Evolutionary conservation across 2,329 filamentous ascomycete species (phyloP), one percentile per base, ranked within the genome.

Genomic region (Fusarium sambucinum): DNA sequence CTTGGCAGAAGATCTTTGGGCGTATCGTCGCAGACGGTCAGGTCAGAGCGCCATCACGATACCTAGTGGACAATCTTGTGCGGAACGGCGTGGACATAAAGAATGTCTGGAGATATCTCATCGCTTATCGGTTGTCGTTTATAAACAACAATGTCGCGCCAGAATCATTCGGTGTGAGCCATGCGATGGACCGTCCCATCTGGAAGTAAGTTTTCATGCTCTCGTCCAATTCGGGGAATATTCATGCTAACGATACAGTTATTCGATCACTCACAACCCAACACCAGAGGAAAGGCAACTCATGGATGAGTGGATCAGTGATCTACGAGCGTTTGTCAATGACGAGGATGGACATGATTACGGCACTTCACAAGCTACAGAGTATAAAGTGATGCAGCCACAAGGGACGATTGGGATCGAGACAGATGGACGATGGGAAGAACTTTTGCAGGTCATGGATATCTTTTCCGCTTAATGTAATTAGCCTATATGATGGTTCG

Each of bases 121-220:
- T 62, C 0, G 56, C 59, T 1, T 61, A 61, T 17, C 47, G 59
- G 0, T 11, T 61, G 1, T 61, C 59, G 0, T 62, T 61, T 8
- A 62, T 62, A 6, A 40, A 47, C 3, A n/a, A 41, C 1, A 23
- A 61, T 0, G 11, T 61, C 7, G 57, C 40, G 2, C 59, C 59
- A 1, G 46, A 56, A 9, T 61, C 56, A 0, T 62, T 62, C 9
- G 56, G 59, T 17, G 56, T 62, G 1, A 62, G 59, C 17, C 59
- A 62, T 45, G 59, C 56, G 14, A 62, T 62, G 59, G 56, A 62
- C 12, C 12, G 59, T 2, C 59, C 59, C 6, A 47, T 62, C 25
- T 62, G 59, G 59, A 62, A 62, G 59, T 62, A 32, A 23, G 46
- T 35, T 7, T 23, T 13, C 8, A 0, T 2, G 4, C 12, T 21